Base-by-base conservation (phyloP, 164 flowering plant genomes). In the Magnolia kwangsiensis region DNA sequence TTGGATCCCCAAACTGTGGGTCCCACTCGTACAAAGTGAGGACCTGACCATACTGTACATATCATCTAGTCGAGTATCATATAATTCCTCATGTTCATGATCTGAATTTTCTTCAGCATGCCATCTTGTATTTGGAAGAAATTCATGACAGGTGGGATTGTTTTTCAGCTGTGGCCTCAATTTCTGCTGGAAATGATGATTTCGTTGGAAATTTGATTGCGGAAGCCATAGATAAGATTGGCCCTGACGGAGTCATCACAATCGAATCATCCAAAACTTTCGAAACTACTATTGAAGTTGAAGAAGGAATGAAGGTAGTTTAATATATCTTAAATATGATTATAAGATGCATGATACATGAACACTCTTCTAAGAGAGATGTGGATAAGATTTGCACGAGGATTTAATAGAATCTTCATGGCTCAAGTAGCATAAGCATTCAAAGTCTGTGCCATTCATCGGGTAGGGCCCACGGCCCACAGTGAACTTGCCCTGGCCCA, bases 171-270 rank as follows among this genome's bases (percentile, higher is more conserved):
- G 91, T 96, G 78, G 99, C 99, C 72, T 86, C 99, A 50, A 82
- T 96, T 59, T 86, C 97, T 82, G 92, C 96, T 82, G 99, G 99
- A 75, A 96, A 96, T 84, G 96, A 95, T 86, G 95, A 92, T 63
- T 87, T 85, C 75, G 72, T 94, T 72, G 99, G 99, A 21, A 83
- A 84, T 78, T 81, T 96, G 78, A 86, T 96, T 83, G 96, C 96
- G 80, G 91, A 94, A n/a, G 87, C 95, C 45, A 83, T 96, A 51
- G 89, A 82, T 7, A 89, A 85, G 90, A 91, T 92, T 80, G 99
- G 99, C 51, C 83, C 85, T 75, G 95, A 96, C 89, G 99, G 99
- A 24, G 85, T 96, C 31, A 91, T 96, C 79, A 84, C 87, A 50
- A 79, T 96, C 67, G 95, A 91, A 82, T 88, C 92, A 73, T 94